These are phyloP conservation scores for Lotus japonicus DNA, from an alignment of 306 rosid species.

Conservation along the genomic window DNA sequence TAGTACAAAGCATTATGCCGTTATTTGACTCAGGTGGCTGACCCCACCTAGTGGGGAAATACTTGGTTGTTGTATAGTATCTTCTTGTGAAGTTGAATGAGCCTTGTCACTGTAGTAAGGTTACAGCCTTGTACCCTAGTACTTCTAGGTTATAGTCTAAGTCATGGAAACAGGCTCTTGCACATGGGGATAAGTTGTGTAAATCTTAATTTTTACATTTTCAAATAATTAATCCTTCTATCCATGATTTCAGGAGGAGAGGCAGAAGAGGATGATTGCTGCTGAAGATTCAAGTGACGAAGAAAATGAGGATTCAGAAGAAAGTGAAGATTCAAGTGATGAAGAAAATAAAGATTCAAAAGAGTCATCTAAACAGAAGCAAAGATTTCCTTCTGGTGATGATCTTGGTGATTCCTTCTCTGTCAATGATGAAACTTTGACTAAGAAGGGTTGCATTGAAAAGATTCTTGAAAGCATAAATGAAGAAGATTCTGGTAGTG, in stretches of 20 bases:
- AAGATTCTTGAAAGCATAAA: conserved; percentile 60
- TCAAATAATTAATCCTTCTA: background rate
- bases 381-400: conserved; percentile 70
- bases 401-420: conserved; percentile 91
- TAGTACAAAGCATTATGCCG: no score
- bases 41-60: no score
- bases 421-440: conserved; percentile 41
- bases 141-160: background rate
- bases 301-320: conserved; percentile 49
- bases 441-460: conserved; percentile 81
- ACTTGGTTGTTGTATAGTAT: background rate
- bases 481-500: background rate
- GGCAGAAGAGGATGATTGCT: conserved; percentile 81
- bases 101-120: background rate
- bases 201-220: no score
- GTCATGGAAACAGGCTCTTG: background rate
- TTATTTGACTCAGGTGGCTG: no score
- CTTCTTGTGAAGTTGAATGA: background rate
- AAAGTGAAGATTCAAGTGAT: no score
- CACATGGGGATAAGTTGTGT: no score
- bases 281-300: conserved; percentile 68
- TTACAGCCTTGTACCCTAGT: background rate
- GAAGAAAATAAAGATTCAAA: conserved; percentile 58
- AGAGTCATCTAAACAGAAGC: conserved; percentile 41
- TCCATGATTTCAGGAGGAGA: conserved; percentile 56